Base-by-base conservation (phyloP, 1,284 basidiomycete species). In the Spongispora temasekensis region DNA sequence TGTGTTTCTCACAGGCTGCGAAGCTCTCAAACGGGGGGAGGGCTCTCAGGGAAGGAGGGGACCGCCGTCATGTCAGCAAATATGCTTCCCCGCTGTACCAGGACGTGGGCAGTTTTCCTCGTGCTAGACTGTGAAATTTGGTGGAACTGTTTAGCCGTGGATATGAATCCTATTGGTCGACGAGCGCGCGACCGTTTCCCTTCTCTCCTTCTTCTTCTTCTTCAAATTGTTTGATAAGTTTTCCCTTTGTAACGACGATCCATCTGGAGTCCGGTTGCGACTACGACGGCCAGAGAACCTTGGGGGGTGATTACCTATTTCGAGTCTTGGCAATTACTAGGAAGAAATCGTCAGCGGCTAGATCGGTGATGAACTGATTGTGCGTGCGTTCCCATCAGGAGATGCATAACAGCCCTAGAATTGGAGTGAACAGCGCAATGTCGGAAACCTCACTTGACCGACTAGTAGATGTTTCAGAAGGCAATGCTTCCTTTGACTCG, bases 121-220 rank as follows among this genome's bases (percentile, higher is more conserved):
- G 40, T 46, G 46, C 23, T 23, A 5, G 5, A 27, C 34, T 13
- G 55, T 34, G 46, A 44, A 13, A 46, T 53, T 59, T 25, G n/a
- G 51, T 53, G 32, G 58, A 50, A 30, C 27, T n/a, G 35, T 54
- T 27, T 44, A 44, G n/a, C 50, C 60, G 37, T 53, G 51, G 62
- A 52, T 53, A 12, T 50, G 27, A 27, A 34, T 40, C 35, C 4
- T 34, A 48, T 52, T 55, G 58, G 56, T 53, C 58, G 12, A 30
- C 1, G 25, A 30, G 42, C 7, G 40, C 31, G 5, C 40, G 35
- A 32, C 6, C 30, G 8, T 34, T 23, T 19, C 19, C 48, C 28
- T 30, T 50, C 28, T 17, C 12, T 13, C 19, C 28, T 10, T 30
- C 30, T 30, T 50, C 30, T n/a, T 2, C 27, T 50, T 50, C 2